Evolutionary conservation across 129 eudicot species (phyloP), one percentile per base, ranked within the genome.

Genomic region (Tagetes erecta): DNA sequence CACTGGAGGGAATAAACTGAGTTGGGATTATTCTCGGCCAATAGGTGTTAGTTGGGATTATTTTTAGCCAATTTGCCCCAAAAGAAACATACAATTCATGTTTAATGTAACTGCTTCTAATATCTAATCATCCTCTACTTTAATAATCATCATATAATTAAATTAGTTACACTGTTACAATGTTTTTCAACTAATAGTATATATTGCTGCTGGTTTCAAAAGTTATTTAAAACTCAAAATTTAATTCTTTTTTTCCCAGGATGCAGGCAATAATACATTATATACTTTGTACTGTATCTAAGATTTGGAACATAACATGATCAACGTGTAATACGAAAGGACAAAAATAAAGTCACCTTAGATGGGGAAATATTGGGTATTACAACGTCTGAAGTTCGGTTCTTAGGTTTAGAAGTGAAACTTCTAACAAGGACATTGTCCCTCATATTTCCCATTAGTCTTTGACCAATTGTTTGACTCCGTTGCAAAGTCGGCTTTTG

Each of bases 381-480:
- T 13, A 64, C 8, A 41, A 81, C 78, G 76, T 89, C 98, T 49
- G 85, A 71, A 76, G 80, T 73, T 6, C 3, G 78, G 67, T 46
- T 74, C 70, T 82, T 92, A 2, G 96, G 71, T 76, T 87, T 92
- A 57, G 88, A 64, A 64, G 96, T 77, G 79, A 92, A 92, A 91
- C 87, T 89, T 89, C 92, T 87, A 64, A 84, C 71, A 67, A 89
- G 83, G 6, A 82, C 78, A 46, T 72, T 91, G 53, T 86, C 90
- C 92, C 73, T 91, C 91, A 91, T 81, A 82, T 91, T 92, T 81
- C 97, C 97, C 97, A 92, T 89, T 59, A 92, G 81, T 66, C 88
- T 92, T 76, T 92, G 96, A 65, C 98, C 95, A 59, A 92, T 52
- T 70, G 96, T 92, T 83, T 84, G 95, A 86, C 56, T 89, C 51